A percentile compares a stretch with the other conserved stretches of the same genome.
Conservation (phyloP, 2,329 filamentous ascomycete genomes). For the Fusarium buharicum region DNA sequence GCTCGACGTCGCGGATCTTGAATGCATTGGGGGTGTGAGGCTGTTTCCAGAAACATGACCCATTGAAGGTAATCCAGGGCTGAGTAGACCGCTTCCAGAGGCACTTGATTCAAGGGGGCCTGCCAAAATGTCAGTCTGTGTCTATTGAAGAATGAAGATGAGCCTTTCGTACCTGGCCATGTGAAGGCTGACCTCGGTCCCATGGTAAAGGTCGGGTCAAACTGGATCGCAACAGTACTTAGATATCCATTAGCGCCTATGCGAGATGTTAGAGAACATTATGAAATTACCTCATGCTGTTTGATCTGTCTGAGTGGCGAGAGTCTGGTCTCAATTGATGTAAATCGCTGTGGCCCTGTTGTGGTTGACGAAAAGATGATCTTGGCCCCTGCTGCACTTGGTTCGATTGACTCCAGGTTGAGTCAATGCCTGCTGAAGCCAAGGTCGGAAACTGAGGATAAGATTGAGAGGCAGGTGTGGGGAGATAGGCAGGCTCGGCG, state of each 20-base stretch:
- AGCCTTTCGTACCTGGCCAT: conserved; percentile 58
- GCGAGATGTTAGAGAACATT: background rate
- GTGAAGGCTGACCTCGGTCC: conserved; percentile 61
- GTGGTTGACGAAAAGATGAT: conserved; percentile 32
- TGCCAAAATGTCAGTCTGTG: conserved; percentile 19
- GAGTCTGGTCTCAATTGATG: conserved; percentile 28
- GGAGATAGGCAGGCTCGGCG: conserved; percentile 42
- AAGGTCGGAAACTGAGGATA: conserved; percentile 43
- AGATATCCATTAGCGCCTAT: conserved; percentile 23
- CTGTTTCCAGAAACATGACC: conserved; percentile 60
- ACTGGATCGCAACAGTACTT: conserved; percentile 62
- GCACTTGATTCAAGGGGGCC: conserved; percentile 51
- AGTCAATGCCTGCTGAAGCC: conserved; percentile 35
- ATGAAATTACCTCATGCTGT: conserved; percentile 41
- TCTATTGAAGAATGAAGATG: background rate
- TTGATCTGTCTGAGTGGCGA: conserved; percentile 26
- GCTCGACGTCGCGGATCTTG: conserved; percentile 67
- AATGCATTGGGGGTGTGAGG: conserved; percentile 60
- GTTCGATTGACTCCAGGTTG: conserved; percentile 39
- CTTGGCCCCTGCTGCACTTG: conserved; percentile 35
- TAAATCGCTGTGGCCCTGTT: conserved; percentile 15
- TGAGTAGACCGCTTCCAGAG: conserved; percentile 52
- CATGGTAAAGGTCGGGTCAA: conserved; percentile 63
- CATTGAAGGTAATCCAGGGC: conserved; percentile 60
- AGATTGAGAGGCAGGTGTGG: conserved; percentile 40